Base-by-base conservation (phyloP, 2,329 filamentous ascomycete genomes). In the Monosporascus sp. region DNA sequence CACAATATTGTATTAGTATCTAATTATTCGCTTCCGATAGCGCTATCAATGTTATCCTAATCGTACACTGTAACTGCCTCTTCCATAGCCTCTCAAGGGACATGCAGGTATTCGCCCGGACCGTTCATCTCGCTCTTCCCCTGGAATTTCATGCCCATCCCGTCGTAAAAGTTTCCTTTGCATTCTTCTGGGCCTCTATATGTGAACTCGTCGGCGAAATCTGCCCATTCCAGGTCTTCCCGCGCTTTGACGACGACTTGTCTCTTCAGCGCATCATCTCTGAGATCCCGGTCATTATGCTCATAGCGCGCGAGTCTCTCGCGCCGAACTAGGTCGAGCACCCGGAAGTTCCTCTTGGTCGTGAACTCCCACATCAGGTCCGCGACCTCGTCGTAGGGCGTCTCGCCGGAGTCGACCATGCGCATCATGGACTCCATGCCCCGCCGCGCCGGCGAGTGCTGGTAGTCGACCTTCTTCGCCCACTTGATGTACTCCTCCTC, bases 401-500 rank as follows among this genome's bases (percentile, higher is more conserved):
- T 43, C 40, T 51, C 49, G 7, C 49, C 49, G 24, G 49, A 37
- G 49, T 31, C 20, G 37, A 51, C 49, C 49, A 51, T 37, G 18
- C 20, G 40, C 20, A 45, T 45, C 26, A 51, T 51, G 26, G 40
- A 17, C 28, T 51, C 31, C 17, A 37, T 17, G 37, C 45, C 45
- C n/a, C 45, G 37, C 18, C 38, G 38, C 22, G 26, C 24, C 11
- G 43, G 9, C 43, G 43, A 46, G 38, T 49, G 46, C 51, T 53
- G 51, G 28, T 38, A 46, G 17, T 53, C 51, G 15, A 53, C 31
- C 28, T 53, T 53, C 48, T 47, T 49, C 17, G 53, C 55, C 55
- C 55, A 57, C 37, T 55, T 55, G 38, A 46, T 40, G 26, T 57
- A 50, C 51, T 59, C 53, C 46, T 57, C 55, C 44, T 59, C 57